These are phyloP conservation scores for Colletotrichum eleusines DNA, from an alignment of 2,329 filamentous ascomycete species.

Conservation along the genomic window DNA sequence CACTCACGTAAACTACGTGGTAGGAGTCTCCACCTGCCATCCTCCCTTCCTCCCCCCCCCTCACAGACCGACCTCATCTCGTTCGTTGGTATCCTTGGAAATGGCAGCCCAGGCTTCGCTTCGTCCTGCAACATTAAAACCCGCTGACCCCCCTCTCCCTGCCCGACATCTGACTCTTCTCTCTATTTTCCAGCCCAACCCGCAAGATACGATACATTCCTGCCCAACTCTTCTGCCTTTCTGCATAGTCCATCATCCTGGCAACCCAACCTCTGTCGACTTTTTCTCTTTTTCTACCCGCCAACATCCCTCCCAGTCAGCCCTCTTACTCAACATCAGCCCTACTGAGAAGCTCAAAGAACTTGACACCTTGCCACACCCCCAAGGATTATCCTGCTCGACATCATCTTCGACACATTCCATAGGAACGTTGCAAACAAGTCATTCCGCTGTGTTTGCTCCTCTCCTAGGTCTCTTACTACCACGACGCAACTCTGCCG, in stretches of 20 bases:
- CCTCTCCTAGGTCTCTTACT: conserved; percentile 28
- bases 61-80: conserved; percentile 36
- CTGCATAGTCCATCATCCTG: conserved; percentile 41
- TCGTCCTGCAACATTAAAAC: conserved; percentile 52
- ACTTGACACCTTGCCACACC: conserved; percentile 41
- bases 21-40: conserved; percentile 37
- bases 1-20: conserved; percentile 31
- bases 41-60: conserved; percentile 30
- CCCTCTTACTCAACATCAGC: conserved; percentile 22
- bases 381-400: conserved; percentile 40
- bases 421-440: conserved; percentile 35
- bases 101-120: conserved; percentile 24
- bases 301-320: conserved; percentile 39
- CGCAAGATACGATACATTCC: conserved; percentile 40
- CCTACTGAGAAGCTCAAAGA: conserved; percentile 39
- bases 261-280: conserved; percentile 37
- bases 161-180: conserved; percentile 52
- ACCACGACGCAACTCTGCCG: conserved; percentile 37
- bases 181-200: conserved; percentile 53
- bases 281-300: conserved; percentile 39
- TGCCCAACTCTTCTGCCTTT: conserved; percentile 46
- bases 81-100: conserved; percentile 32
- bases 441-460: conserved; percentile 22
- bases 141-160: conserved; percentile 53
- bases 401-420: conserved; percentile 32